Conservation (phyloP, 2,329 filamentous ascomycete species). For the Venturia oleaginea region DNA sequence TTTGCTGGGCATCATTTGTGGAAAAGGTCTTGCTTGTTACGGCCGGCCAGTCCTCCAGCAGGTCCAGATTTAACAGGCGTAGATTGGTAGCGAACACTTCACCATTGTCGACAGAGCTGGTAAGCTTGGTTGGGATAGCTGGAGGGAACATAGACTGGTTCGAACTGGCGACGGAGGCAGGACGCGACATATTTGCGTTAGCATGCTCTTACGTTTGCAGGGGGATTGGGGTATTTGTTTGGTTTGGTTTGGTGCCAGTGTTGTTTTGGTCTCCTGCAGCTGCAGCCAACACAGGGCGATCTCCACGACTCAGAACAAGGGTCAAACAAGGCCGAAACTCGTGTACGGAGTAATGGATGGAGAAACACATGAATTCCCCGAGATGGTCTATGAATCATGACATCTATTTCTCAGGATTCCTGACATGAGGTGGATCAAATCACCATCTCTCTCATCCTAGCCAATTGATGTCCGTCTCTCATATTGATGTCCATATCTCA, state of each 20-base stretch:
- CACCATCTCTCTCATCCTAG: no score
- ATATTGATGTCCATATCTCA: no score
- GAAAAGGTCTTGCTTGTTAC: constrained; percentile 65
- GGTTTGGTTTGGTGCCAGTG: constrained; percentile 1
- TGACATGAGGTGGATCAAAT: no score
- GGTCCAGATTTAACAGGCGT: constrained; percentile 71
- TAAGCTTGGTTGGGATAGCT: constrained; percentile 19
- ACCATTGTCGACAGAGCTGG: constrained; percentile 36
- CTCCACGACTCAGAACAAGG: neutral
- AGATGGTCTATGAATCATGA: no score
- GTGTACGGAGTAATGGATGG: neutral
- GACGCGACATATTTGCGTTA: constrained; percentile 15
- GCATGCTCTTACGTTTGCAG: neutral
- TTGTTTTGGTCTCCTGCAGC: neutral
- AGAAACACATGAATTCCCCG: neutral
- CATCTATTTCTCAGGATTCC: no score
- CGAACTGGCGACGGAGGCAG: constrained; percentile 13
- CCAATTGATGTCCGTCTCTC: no score
- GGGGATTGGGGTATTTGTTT: constrained; percentile 1
- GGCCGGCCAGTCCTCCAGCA: constrained; percentile 67
- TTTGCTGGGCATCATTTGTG: constrained; percentile 54
- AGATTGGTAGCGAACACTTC: constrained; percentile 73
- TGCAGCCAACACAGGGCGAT: no score
- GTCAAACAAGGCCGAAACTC: neutral
- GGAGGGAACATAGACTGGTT: neutral